Evolutionary conservation across 495 filamentous ascomycete species (phyloP), one percentile per base, ranked within the genome.

Genomic region (Aspergillus haitiensis): DNA sequence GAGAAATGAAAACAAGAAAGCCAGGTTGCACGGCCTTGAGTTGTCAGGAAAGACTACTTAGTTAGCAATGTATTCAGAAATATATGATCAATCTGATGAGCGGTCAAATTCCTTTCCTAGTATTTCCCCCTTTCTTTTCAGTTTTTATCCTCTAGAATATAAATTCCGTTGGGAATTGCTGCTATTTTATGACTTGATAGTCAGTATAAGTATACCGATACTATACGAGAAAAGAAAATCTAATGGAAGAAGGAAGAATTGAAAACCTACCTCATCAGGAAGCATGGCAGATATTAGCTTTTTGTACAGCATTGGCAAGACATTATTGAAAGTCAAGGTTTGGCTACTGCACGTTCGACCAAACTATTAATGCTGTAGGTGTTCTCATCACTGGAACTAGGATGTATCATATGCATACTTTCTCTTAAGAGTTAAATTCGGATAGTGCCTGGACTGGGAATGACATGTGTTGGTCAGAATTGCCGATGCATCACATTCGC

Each of bases 331-430:
- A 27, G 40, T 34, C 21, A 47, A 34, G 36, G 51, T 53, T 52
- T 33, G 13, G 33, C 35, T 53, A 40, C 51, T 53, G 51, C 51
- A 53, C n/a, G 15, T 27, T 13, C 7, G 40, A 35, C 13, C 34
- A 37, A 33, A 56, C 54, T 56, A 56, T 56, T 56, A 12, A 16
- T 32, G n/a, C 21, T 27, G 21, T 27, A 27, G 21, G 21, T 27
- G 21, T 27, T 27, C 21, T 27, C 21, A 3, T 27, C 21, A 27
- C 21, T 27, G 21, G 21, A 27, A 27, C 21, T 27, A 10, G 8
- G 54, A 56, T 12, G 37, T 18, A 39, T 56, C 54, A 56, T 33
- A 56, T 56, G 32, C 32, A 35, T 27, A 27, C 21, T 27, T 27
- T 27, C 21, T 3, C 21, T 27, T 27, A 3, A 27, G 21, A 27